A percentile compares a stretch with the other conserved stretches of the same genome.
Evolutionary conservation across 805 yeast genomes (phyloP).

Genomic region (Zygotorulaspora sp.): DNA sequence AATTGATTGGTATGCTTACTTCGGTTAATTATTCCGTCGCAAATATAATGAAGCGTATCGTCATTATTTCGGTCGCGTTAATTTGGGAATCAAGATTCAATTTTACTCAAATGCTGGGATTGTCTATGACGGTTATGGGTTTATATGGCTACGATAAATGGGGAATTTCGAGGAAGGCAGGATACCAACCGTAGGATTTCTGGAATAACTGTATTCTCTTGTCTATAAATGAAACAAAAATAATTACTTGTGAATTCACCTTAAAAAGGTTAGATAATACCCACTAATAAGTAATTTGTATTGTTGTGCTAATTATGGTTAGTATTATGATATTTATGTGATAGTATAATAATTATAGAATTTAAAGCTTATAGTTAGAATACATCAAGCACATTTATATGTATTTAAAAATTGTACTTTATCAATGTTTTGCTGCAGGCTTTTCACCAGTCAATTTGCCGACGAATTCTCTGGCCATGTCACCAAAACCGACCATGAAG

Average conservation of each 20-base stretch:
- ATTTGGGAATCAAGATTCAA: slow-evolving; percentile 53
- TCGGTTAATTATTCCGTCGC: slow-evolving; percentile 79
- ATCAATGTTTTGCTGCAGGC: slow-evolving; percentile 41
- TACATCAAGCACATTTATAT: too few species aligned
- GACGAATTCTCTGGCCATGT: slow-evolving; percentile 73
- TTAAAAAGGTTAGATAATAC: too few species aligned
- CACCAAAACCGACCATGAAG: slow-evolving; percentile 98
- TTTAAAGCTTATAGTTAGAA: background rate
- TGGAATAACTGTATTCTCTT: too few species aligned
- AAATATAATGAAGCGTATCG: slow-evolving; percentile 67
- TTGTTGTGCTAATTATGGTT: too few species aligned
- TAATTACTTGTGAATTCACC: too few species aligned
- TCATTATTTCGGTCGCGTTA: slow-evolving; percentile 62
- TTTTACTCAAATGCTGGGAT: slow-evolving; percentile 46
- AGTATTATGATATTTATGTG: too few species aligned
- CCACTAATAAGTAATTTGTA: too few species aligned
- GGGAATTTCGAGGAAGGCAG: slow-evolving; percentile 39
- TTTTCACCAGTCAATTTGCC: slow-evolving; percentile 56
- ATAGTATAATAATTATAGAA: background rate
- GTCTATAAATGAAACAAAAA: too few species aligned
- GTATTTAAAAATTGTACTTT: background rate
- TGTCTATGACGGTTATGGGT: slow-evolving; percentile 54
- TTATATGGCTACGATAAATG: slow-evolving; percentile 69
- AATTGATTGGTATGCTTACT: slow-evolving; percentile 63
- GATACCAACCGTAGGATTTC: slow-evolving; percentile 12